Evolutionary conservation across 2,329 filamentous ascomycete species (phyloP).

Genomic region (Ambrosiella xylebori): DNA sequence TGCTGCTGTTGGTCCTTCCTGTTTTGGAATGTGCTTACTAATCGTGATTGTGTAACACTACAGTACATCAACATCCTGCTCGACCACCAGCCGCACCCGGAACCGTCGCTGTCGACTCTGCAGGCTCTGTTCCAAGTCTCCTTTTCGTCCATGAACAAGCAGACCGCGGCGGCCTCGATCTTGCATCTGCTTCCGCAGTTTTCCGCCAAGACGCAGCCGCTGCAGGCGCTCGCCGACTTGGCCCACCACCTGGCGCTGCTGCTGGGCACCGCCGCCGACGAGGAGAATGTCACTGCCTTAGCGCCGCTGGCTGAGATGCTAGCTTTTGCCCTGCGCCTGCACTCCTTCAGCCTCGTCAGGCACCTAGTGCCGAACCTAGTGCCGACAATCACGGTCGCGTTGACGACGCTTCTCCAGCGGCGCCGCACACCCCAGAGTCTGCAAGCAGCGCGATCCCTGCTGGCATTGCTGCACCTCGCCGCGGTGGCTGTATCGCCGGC

Average conservation of each 20-base stretch:
- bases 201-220: constrained; percentile 30
- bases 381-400: constrained; percentile 17
- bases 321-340: constrained; percentile 43
- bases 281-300: constrained; percentile 45
- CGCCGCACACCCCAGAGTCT: constrained; percentile 2
- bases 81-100: constrained; percentile 35
- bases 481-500: constrained; percentile 40
- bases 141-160: neutral
- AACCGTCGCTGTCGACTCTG: constrained; percentile 41
- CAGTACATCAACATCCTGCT: constrained; percentile 47
- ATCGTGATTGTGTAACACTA: neutral
- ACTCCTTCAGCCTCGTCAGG: constrained; percentile 41
- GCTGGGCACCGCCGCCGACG: constrained; percentile 50
- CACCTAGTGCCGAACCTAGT: constrained; percentile 41
- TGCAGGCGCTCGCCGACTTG: constrained; percentile 45
- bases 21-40: neutral
- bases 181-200: constrained; percentile 48
- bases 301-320: constrained; percentile 48
- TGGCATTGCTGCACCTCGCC: constrained; percentile 39
- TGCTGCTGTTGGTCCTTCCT: neutral
- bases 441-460: constrained; percentile 11
- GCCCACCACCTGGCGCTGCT: constrained; percentile 45
- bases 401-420: constrained; percentile 2
- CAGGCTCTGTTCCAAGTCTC: constrained; percentile 47
- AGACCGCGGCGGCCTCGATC: constrained; percentile 47